These are phyloP conservation scores for Pseudogymnoascus pannorum DNA, from an alignment of 2,329 filamentous ascomycete genomes.

Conservation along the genomic window DNA sequence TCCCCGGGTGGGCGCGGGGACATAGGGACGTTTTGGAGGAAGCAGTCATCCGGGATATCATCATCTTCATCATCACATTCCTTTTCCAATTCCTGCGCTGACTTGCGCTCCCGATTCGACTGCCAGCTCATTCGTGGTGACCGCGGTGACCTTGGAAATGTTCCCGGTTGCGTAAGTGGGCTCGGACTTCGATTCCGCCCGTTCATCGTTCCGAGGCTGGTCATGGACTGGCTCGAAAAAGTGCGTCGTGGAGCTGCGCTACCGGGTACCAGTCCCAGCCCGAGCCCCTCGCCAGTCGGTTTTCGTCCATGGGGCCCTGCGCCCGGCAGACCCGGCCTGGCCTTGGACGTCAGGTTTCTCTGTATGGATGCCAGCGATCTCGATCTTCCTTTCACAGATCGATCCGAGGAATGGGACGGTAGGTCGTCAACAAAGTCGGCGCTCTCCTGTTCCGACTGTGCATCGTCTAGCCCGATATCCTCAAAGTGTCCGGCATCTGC, in stretches of 20 bases:
- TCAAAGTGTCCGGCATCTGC: slow-evolving; percentile 80
- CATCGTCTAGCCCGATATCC: slow-evolving; percentile 79
- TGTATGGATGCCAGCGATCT: slow-evolving; percentile 14
- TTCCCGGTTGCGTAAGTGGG: slow-evolving; percentile 18
- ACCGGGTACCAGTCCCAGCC: slow-evolving; percentile 24
- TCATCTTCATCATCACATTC: slow-evolving; percentile 74
- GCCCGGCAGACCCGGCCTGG: slow-evolving; percentile 20
- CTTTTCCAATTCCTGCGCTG: slow-evolving; percentile 61
- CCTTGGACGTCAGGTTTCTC: slow-evolving; percentile 26
- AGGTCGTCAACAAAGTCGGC: slow-evolving; percentile 20
- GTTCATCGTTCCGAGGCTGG: slow-evolving; percentile 10
- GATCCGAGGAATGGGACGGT: neutral
- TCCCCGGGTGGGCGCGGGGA: slow-evolving; percentile 60
- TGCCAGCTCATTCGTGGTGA: slow-evolving; percentile 63
- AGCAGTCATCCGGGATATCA: slow-evolving; percentile 69
- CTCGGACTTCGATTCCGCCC: slow-evolving; percentile 27
- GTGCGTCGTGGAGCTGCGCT: neutral
- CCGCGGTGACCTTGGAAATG: slow-evolving; percentile 22
- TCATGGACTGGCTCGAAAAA: slow-evolving; percentile 1
- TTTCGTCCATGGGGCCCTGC: slow-evolving; percentile 23
- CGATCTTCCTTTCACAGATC: neutral
- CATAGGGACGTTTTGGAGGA: slow-evolving; percentile 76
- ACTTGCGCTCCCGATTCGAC: slow-evolving; percentile 56
- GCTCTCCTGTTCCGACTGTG: slow-evolving; percentile 23
- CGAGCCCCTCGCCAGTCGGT: slow-evolving; percentile 18